A percentile compares a stretch with the other conserved stretches of the same genome.
Conservation (phyloP, 1,284 basidiomycete genomes). For the Ustilago trichophora region DNA sequence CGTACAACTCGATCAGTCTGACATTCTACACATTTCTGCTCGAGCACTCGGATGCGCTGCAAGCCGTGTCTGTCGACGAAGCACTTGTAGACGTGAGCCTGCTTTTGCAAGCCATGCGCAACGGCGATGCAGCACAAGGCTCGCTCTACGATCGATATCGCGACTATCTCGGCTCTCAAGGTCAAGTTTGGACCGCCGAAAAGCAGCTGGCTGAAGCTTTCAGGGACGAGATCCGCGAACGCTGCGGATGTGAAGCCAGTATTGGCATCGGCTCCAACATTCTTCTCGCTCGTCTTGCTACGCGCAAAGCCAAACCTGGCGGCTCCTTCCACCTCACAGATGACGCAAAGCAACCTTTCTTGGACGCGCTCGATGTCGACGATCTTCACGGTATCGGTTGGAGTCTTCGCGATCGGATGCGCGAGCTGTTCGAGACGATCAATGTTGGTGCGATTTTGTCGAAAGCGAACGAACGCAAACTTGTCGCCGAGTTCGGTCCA, state of each 20-base stretch:
- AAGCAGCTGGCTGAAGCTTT: conserved; percentile 78
- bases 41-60: conserved; percentile 85
- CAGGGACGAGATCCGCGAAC: conserved; percentile 76
- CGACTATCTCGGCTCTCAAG: conserved; percentile 33
- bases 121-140: conserved; percentile 11
- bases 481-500: conserved; percentile 77
- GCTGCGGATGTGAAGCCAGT: conserved; percentile 80
- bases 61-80: conserved; percentile 96
- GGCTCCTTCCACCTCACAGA: conserved; percentile 80
- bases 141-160: conserved; percentile 28
- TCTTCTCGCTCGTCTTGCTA: conserved; percentile 89
- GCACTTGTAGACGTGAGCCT: conserved; percentile 88
- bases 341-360: conserved; percentile 70
- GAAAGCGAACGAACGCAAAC: conserved; percentile 22
- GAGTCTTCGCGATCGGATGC: conserved; percentile 60
- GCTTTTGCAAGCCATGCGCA: conserved; percentile 69
- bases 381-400: conserved; percentile 89
- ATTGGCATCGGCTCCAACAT: conserved; percentile 93
- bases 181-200: conserved; percentile 46
- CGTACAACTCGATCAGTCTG: conserved; percentile 72
- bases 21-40: conserved; percentile 91
- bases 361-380: conserved; percentile 81
- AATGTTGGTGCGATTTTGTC: conserved; percentile 73
- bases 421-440: conserved; percentile 78
- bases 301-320: conserved; percentile 87